Percentiles rank a stretch among this genome's conserved stretches.
Conservation (phyloP, 345 rosid genomes). For the Chamaenerion angustifolium region DNA sequence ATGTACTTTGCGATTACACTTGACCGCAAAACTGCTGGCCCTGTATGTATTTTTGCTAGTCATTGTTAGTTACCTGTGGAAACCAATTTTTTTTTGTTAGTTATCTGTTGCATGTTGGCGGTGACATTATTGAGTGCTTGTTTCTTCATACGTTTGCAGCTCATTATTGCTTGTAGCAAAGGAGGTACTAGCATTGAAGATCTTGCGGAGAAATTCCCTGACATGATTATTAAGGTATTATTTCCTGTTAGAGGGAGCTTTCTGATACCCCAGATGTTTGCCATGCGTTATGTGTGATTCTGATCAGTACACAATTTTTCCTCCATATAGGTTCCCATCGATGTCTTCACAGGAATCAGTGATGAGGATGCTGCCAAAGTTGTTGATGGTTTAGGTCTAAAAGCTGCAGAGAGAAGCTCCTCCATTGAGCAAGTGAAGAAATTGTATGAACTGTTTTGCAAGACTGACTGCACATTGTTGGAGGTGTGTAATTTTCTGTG, state of each 20-base stretch:
- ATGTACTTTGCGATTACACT: constrained; percentile 97
- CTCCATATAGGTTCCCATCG: constrained; percentile 61
- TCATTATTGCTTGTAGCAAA: constrained; percentile 86
- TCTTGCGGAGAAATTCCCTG: constrained; percentile 95
- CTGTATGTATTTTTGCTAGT: constrained; percentile 37
- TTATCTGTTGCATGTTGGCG: not conserved
- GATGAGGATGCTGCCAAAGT: constrained; percentile 96
- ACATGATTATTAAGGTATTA: constrained; percentile 88
- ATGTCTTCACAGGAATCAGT: constrained; percentile 86
- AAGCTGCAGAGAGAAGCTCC: constrained; percentile 62
- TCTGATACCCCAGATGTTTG: not conserved
- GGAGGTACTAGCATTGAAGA: constrained; percentile 99
- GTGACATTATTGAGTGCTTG: not conserved
- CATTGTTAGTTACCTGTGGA: not conserved
- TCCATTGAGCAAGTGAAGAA: constrained; percentile 97
- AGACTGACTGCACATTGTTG: constrained; percentile 79
- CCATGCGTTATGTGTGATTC: too few species aligned
- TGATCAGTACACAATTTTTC: not conserved
- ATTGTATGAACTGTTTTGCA: constrained; percentile 74
- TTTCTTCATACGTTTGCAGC: constrained; percentile 28
- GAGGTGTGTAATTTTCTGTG: constrained; percentile 49
- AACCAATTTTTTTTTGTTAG: too few species aligned
- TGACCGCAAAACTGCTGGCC: constrained; percentile 93
- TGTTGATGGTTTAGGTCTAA: constrained; percentile 89
- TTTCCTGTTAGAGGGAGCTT: constrained; percentile 1